phyloP scores from a whole-genome alignment of 2,329 filamentous ascomycete genomes.

The Tolypocladium ovalisporum region DNA sequence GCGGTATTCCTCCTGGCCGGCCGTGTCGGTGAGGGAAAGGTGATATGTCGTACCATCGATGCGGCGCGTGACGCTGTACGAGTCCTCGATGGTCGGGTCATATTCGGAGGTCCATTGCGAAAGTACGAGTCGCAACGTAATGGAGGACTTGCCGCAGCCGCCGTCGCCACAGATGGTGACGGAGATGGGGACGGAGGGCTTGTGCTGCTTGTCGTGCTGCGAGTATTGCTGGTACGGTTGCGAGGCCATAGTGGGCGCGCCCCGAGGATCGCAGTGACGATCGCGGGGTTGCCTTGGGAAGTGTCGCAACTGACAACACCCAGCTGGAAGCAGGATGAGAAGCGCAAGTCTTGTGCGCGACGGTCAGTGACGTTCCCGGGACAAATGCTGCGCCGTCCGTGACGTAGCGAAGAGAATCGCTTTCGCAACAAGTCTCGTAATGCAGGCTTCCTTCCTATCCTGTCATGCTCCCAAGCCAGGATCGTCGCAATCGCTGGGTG shows the following conservation, averaged over 20 bases:
- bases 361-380: background rate
- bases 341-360: background rate
- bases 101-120: slow-evolving; percentile 79
- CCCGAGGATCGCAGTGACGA: background rate
- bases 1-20: slow-evolving; percentile 83
- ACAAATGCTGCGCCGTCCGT: background rate
- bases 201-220: slow-evolving; percentile 2
- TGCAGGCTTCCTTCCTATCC: no score
- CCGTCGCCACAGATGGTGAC: slow-evolving; percentile 84
- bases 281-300: background rate
- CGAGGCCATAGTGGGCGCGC: background rate
- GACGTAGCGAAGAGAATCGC: background rate
- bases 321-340: background rate
- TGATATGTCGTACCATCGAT: slow-evolving; percentile 75
- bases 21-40: slow-evolving; percentile 70
- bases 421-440: background rate
- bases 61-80: slow-evolving; percentile 69
- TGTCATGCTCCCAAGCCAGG: background rate
- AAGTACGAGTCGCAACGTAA: slow-evolving; percentile 71
- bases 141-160: slow-evolving; percentile 75
- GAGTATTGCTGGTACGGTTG: background rate
- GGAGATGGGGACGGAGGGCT: slow-evolving; percentile 44
- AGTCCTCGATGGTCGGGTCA: slow-evolving; percentile 74
- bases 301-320: background rate
- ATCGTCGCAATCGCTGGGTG: background rate